Percentiles rank a stretch among this genome's conserved stretches.
Conservation (phyloP, 148 eudicot species). For the Cornus suecica region DNA sequence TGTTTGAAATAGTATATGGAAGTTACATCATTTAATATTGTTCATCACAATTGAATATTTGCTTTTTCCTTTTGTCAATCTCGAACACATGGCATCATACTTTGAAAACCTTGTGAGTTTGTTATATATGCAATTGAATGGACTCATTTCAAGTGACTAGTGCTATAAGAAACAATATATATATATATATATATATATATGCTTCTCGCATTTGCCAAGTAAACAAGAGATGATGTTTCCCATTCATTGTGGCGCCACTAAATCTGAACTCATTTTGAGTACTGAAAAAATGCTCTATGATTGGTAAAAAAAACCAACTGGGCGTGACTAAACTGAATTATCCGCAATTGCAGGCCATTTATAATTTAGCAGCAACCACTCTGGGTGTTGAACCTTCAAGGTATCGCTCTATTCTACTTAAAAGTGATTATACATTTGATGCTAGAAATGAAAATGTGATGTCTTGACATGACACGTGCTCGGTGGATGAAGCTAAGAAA, state of each 20-base stretch:
- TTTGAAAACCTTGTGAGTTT: not conserved
- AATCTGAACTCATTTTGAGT: not conserved
- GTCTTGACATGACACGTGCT: not conserved
- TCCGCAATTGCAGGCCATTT: conserved; percentile 68
- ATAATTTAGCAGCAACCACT: conserved; percentile 74
- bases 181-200: too few relatives aligned
- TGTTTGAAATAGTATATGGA: not conserved
- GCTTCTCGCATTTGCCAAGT: not conserved
- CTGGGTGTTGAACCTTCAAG: conserved; percentile 89
- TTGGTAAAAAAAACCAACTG: not conserved
- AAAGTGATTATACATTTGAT: not conserved
- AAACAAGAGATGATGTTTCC: not conserved
- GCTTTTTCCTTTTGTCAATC: not conserved
- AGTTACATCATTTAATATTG: not conserved
- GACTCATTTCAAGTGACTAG: not conserved
- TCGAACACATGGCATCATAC: not conserved
- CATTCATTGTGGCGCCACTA: not conserved
- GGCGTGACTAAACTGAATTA: not conserved
- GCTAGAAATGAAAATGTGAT: not conserved
- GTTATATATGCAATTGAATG: not conserved
- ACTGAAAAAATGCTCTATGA: not conserved
- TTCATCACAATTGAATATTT: not conserved
- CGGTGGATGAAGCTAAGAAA: not conserved
- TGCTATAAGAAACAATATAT: not conserved
- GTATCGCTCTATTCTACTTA: conserved; percentile 24